Evolutionary conservation across 495 filamentous ascomycete species (phyloP).

Genomic region (Neurospora sp.): DNA sequence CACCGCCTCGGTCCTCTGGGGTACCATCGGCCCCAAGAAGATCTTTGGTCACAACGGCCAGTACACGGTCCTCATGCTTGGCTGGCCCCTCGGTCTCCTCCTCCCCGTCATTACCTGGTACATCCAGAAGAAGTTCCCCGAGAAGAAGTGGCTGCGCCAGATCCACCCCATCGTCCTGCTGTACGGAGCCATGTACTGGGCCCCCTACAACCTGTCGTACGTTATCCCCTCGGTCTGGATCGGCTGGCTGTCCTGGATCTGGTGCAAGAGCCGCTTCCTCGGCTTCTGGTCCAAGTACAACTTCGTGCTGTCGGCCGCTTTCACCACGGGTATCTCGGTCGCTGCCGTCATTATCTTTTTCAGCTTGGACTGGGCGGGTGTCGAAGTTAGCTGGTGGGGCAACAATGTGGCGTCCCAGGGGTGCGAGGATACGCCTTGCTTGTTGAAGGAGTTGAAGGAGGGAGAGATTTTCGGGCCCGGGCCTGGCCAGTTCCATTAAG

Average conservation of each 20-base stretch:
- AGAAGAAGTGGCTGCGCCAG: constrained; percentile 21
- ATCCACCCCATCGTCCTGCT: constrained; percentile 27
- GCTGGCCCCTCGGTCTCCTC: constrained; percentile 26
- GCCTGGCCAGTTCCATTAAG: constrained; percentile 21
- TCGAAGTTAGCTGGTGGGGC: constrained; percentile 27
- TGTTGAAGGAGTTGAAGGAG: constrained; percentile 12
- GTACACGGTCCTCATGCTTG: constrained; percentile 24
- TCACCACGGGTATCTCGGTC: constrained; percentile 24
- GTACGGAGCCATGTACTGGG: constrained; percentile 21
- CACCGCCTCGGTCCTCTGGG: constrained; percentile 31
- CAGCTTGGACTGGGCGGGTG: constrained; percentile 17
- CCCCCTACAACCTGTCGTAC: constrained; percentile 27
- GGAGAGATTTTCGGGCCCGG: constrained; percentile 29
- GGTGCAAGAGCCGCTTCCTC: constrained; percentile 24
- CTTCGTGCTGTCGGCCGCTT: constrained; percentile 23
- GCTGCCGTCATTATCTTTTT: constrained; percentile 31
- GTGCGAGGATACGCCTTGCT: constrained; percentile 23
- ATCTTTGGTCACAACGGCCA: constrained; percentile 27
- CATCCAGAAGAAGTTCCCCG: constrained; percentile 13
- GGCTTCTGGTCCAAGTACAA: constrained; percentile 19
- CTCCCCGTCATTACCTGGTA: constrained; percentile 18
- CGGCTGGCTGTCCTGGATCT: constrained; percentile 28
- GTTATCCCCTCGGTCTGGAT: constrained; percentile 24
- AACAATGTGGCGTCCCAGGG: constrained; percentile 21
- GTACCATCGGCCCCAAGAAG: constrained; percentile 30